Conservation (phyloP, 345 rosid genomes). For the Populus simonii region DNA sequence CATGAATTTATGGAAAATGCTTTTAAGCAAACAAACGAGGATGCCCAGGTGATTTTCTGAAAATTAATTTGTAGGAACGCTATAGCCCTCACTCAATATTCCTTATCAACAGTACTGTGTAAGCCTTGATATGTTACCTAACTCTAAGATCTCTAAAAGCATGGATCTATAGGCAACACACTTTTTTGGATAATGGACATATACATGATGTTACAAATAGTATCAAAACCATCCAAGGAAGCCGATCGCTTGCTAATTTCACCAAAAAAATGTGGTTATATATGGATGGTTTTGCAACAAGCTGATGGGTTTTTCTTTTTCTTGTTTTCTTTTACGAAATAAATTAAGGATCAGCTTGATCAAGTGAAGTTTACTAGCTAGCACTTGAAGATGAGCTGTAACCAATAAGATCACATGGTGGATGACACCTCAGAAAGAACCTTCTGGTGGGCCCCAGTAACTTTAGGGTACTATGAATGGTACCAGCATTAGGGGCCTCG, state of each 20-base stretch:
- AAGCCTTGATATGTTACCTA: no score
- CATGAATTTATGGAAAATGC: no score
- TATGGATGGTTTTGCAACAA: not conserved
- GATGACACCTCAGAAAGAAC: constrained; percentile 68
- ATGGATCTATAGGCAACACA: no score
- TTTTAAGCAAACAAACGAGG: no score
- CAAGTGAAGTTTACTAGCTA: not conserved
- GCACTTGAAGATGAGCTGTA: constrained; percentile 51
- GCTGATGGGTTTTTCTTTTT: not conserved
- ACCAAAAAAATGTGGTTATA: no score
- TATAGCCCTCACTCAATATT: no score
- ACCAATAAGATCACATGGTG: constrained; percentile 60
- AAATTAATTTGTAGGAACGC: no score
- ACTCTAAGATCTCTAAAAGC: no score
- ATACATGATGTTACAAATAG: not conserved
- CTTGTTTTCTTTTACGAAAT: no score
- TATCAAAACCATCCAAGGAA: not conserved
- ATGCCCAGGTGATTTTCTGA: no score
- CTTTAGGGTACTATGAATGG: constrained; percentile 30
- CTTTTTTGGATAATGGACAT: no score
- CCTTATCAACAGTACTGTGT: no score
- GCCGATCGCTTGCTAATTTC: not conserved
- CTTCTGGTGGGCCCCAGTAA: constrained; percentile 22
- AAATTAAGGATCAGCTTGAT: not conserved
- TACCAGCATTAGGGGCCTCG: constrained; percentile 24